Base-by-base conservation (phyloP, 805 yeast genomes). In the Alloascoidea hylecoeti region DNA sequence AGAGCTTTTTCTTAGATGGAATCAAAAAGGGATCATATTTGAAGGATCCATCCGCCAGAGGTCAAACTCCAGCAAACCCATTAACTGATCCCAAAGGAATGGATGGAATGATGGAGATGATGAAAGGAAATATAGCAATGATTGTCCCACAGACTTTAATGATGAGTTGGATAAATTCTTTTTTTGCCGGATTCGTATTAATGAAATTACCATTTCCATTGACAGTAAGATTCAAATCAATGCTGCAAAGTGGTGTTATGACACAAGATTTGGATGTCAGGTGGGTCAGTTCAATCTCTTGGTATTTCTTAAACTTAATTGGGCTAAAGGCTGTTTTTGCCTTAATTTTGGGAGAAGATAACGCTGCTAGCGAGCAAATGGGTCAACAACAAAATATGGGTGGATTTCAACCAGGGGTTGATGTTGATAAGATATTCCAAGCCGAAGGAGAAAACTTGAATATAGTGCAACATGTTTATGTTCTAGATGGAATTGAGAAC, bases 111-210 rank as follows among this genome's bases (percentile, higher is more conserved):
- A 65, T 78, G 64, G 69, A 67, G 36, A 77, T 83, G 78, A 70
- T 86, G 41, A 85, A 85, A 52, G 78, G 79, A 5, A 88, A 85
- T 52, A 61, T 85, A 45, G 78, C 88, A 51, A 83, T 75, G 57
- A 83, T 78, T 53, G 71, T 86, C 15, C 96, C 97, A 2, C 97
- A 92, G 60, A 84, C 96, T 0, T 56, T 88, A 32, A 80, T 88
- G 45, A 88, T 92, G 96, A 85, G 86, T 51, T 92, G 96, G 95
- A 89, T 89, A 43, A 84, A 83, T 51, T 82, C 76, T 50, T 88
- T 89, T 60, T 92, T 85, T 56, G 84, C 89, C 12, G 96, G 96
- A 0, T 85, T 86, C 45, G 77, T 88, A 13, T 72, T 85, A 36
- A 81, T 81, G 81, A 75, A 75, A 52, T 63, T 92, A 39, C 98